A percentile compares a stretch with the other conserved stretches of the same genome.
These are phyloP conservation scores for Lathyrus oleraceus DNA, from an alignment of 306 rosid species.

Conservation along the genomic window DNA sequence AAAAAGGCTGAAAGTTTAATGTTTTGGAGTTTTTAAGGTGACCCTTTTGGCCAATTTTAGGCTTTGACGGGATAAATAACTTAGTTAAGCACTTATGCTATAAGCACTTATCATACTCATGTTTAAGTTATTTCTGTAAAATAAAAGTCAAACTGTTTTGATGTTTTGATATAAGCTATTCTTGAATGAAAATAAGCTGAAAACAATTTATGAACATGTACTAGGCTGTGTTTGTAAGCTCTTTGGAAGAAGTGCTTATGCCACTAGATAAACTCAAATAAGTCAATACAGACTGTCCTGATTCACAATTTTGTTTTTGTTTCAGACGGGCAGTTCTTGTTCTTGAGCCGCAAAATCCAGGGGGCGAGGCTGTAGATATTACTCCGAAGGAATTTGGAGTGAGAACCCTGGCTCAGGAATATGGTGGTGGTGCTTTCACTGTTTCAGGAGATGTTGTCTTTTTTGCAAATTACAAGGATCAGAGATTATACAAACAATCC, in stretches of 20 bases:
- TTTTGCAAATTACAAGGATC: too few relatives aligned
- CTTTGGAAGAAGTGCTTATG: background rate
- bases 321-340: slow-evolving; percentile 84
- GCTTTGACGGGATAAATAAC: background rate
- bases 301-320: background rate
- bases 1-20: too few relatives aligned
- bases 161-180: background rate
- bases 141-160: background rate
- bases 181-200: background rate
- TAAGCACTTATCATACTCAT: background rate
- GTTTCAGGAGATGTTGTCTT: too few relatives aligned
- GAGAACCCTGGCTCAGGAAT: too few relatives aligned
- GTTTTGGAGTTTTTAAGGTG: too few relatives aligned
- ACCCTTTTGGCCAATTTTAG: too few relatives aligned
- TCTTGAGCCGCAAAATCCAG: slow-evolving; percentile 68
- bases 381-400: too few relatives aligned
- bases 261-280: background rate
- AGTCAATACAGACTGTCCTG: background rate
- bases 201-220: background rate
- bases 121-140: too few relatives aligned
- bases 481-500: too few relatives aligned
- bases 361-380: too few relatives aligned
- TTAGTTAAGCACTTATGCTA: background rate
- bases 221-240: background rate
- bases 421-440: too few relatives aligned